Evolutionary conservation across 768 basidiomycete genomes (phyloP).

Genomic region (Suillus weaverae): DNA sequence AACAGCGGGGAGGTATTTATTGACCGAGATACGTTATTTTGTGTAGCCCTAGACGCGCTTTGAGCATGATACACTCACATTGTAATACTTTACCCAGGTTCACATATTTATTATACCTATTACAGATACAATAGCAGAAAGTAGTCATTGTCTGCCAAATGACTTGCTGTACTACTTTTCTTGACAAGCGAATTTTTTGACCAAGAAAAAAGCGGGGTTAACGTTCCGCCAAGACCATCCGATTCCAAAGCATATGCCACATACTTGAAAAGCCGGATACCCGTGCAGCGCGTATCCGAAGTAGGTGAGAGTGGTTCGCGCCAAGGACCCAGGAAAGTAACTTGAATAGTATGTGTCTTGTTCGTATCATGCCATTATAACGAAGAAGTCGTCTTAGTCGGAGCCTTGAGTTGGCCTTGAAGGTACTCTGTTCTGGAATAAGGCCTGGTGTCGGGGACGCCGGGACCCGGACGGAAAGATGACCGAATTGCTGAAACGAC

Average conservation of each 20-base stretch:
- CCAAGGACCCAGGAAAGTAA: neutral
- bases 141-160: neutral
- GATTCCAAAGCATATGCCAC: neutral
- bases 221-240: neutral
- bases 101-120: slow-evolving; percentile 1
- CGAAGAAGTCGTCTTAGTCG: neutral
- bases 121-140: neutral
- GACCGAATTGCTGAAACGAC: neutral
- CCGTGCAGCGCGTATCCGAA: neutral
- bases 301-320: neutral
- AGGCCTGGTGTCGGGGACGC: neutral
- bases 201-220: neutral
- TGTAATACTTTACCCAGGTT: slow-evolving; percentile 14
- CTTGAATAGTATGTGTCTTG: neutral
- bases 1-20: slow-evolving; percentile 25
- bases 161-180: neutral
- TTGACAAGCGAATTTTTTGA: neutral
- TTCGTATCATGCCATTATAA: neutral
- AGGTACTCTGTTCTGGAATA: neutral
- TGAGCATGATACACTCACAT: slow-evolving; percentile 19
- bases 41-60: slow-evolving; percentile 25
- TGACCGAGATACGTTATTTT: slow-evolving; percentile 12
- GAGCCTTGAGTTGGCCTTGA: neutral
- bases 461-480: neutral
- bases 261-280: neutral